phyloP scores from a whole-genome alignment of 2,329 filamentous ascomycete species.

The Mycosphaerelloides madeirae region DNA sequence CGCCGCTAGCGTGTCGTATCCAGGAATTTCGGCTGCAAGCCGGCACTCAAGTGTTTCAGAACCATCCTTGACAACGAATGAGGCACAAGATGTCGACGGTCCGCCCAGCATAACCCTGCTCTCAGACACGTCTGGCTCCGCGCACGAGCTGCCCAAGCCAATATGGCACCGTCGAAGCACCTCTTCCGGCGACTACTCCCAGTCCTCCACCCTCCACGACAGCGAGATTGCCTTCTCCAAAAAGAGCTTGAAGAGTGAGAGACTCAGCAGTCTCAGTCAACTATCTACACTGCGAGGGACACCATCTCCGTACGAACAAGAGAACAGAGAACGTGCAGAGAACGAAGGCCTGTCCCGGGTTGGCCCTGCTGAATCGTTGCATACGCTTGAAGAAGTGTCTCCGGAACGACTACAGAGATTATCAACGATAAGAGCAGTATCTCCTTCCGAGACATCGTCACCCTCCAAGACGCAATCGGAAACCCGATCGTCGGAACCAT shows the following conservation, averaged over 20 bases:
- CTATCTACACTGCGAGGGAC: constrained; percentile 28
- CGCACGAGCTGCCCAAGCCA: constrained; percentile 18
- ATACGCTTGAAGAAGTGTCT: constrained; percentile 28
- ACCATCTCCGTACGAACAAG: constrained; percentile 26
- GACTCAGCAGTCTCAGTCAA: constrained; percentile 27
- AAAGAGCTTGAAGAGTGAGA: constrained; percentile 19
- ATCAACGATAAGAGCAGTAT: constrained; percentile 19
- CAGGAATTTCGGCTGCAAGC: constrained; percentile 22
- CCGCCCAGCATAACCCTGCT: constrained; percentile 22
- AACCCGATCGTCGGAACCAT: constrained; percentile 12
- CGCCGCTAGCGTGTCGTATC: constrained; percentile 23
- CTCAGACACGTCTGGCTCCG: constrained; percentile 13
- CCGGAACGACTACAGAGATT: constrained; percentile 19
- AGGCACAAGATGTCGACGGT: constrained; percentile 19
- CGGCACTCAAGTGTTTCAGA: constrained; percentile 29
- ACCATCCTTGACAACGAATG: constrained; percentile 20
- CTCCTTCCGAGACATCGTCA: constrained; percentile 18
- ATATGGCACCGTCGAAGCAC: constrained; percentile 25
- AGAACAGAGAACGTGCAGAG: constrained; percentile 19
- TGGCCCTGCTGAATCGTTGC: constrained; percentile 22
- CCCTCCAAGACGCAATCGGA: constrained; percentile 15
- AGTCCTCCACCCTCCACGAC: constrained; percentile 24
- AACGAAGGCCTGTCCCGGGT: constrained; percentile 8
- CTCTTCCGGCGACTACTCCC: constrained; percentile 26
- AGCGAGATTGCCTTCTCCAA: constrained; percentile 21